phyloP scores from a whole-genome alignment of 2,329 filamentous ascomycete species.

The Aschersonia sp. region DNA sequence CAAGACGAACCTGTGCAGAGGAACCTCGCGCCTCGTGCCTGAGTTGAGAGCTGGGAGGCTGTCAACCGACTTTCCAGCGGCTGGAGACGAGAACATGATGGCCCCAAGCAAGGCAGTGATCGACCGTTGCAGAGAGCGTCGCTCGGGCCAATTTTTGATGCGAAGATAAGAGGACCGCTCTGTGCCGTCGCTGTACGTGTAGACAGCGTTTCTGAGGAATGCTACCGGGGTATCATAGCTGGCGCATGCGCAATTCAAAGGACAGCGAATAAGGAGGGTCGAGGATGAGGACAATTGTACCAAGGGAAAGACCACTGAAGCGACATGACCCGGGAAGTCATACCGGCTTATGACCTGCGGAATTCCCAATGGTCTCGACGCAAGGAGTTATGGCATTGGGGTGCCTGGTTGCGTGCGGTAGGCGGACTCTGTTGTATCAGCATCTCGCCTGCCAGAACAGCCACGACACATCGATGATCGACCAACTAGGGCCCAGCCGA shows the following conservation, averaged over 20 bases:
- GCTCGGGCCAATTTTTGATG: too few species aligned
- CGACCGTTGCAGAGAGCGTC: too few species aligned
- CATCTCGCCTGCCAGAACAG: too few species aligned
- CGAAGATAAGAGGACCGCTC: too few species aligned
- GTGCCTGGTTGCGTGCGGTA: neutral
- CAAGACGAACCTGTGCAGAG: slow-evolving; percentile 38
- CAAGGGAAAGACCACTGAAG: neutral
- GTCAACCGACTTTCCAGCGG: slow-evolving; percentile 50
- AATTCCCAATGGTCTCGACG: too few species aligned
- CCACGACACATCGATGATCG: too few species aligned
- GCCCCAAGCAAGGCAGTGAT: slow-evolving; percentile 4
- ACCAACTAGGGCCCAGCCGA: neutral
- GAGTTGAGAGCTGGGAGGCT: slow-evolving; percentile 42
- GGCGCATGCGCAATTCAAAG: slow-evolving; percentile 1
- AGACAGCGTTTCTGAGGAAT: slow-evolving; percentile 13
- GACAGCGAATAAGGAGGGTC: neutral
- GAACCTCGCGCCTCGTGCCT: slow-evolving; percentile 37
- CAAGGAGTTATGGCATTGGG: neutral
- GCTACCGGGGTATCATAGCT: slow-evolving; percentile 38
- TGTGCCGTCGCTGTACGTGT: slow-evolving; percentile 14
- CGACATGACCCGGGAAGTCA: neutral
- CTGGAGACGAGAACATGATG: slow-evolving; percentile 45
- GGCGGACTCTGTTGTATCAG: too few species aligned
- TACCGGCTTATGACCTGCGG: too few species aligned
- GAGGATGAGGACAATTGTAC: neutral